These are phyloP conservation scores for Suillus plorans DNA, from an alignment of 768 basidiomycete genomes.

Conservation along the genomic window DNA sequence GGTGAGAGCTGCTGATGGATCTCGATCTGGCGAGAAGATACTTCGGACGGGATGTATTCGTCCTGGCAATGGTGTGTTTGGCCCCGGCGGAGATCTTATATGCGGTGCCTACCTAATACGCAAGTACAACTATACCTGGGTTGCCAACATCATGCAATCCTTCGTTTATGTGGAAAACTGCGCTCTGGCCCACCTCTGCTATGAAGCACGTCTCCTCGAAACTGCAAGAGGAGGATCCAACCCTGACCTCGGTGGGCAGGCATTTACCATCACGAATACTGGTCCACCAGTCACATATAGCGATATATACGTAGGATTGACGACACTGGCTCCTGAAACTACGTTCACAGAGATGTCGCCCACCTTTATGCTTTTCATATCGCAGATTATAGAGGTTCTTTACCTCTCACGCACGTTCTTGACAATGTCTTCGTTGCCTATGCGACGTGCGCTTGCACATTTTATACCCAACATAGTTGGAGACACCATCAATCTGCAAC, in stretches of 20 bases:
- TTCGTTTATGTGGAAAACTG: conserved; percentile 79
- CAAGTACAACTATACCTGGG: conserved; percentile 63
- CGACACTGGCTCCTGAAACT: conserved; percentile 56
- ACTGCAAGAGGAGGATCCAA: conserved; percentile 35
- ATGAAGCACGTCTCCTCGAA: conserved; percentile 71
- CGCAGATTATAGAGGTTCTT: conserved; percentile 57
- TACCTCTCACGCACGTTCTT: conserved; percentile 48
- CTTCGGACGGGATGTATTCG: conserved; percentile 73
- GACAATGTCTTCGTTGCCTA: conserved; percentile 26
- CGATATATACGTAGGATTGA: conserved; percentile 57
- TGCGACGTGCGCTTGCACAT: conserved; percentile 34
- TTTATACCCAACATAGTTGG: conserved; percentile 46
- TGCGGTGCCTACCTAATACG: conserved; percentile 64
- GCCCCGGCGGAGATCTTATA: conserved; percentile 71
- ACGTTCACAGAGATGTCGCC: conserved; percentile 56
- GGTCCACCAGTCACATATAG: conserved; percentile 62
- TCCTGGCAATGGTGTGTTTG: conserved; percentile 78
- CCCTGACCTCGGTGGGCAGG: conserved; percentile 74
- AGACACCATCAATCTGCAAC: conserved; percentile 57
- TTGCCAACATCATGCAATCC: conserved; percentile 54
- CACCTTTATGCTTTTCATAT: conserved; percentile 63
- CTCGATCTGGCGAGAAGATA: conserved; percentile 29
- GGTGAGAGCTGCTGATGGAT: conserved; percentile 43
- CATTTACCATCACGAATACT: conserved; percentile 65
- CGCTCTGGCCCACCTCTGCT: conserved; percentile 67